These are phyloP conservation scores for Chlorella sp. DNA, from an alignment of 139 green algal genomes.

Conservation along the genomic window DNA sequence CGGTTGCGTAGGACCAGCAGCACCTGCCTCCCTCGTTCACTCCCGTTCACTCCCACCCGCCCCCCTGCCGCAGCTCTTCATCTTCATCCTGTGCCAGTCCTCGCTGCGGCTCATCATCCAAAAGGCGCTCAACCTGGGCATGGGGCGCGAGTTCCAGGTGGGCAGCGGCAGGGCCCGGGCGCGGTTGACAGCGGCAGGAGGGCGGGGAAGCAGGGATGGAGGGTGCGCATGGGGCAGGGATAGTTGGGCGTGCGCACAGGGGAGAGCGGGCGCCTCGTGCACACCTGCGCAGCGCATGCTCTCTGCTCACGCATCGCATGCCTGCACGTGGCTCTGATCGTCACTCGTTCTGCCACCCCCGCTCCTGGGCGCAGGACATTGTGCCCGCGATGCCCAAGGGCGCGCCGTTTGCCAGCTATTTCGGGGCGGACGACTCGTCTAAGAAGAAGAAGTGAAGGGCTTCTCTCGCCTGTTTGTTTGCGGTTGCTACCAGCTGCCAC, in stretches of 20 bases:
- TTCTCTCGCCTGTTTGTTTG: neutral
- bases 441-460: conserved; percentile 19
- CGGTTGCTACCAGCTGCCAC: neutral
- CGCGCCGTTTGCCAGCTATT: conserved; percentile 3
- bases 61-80: conserved; percentile 37
- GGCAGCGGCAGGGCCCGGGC: neutral
- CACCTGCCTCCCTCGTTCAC: neutral
- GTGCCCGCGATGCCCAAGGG: conserved; percentile 34
- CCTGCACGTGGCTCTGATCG: neutral
- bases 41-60: too few species aligned
- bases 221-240: too few species aligned
- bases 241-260: neutral
- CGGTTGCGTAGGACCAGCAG: neutral
- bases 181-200: too few species aligned
- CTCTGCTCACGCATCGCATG: neutral
- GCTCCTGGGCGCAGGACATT: neutral
- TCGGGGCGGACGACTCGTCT: neutral
- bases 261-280: neutral
- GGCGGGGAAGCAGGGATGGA: neutral
- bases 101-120: conserved; percentile 19
- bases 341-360: neutral
- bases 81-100: conserved; percentile 48
- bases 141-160: conserved; percentile 24
- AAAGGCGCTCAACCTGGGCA: conserved; percentile 36
- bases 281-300: neutral